Evolutionary conservation across 768 basidiomycete genomes (phyloP).

Genomic region (Trametes cinnabarina): DNA sequence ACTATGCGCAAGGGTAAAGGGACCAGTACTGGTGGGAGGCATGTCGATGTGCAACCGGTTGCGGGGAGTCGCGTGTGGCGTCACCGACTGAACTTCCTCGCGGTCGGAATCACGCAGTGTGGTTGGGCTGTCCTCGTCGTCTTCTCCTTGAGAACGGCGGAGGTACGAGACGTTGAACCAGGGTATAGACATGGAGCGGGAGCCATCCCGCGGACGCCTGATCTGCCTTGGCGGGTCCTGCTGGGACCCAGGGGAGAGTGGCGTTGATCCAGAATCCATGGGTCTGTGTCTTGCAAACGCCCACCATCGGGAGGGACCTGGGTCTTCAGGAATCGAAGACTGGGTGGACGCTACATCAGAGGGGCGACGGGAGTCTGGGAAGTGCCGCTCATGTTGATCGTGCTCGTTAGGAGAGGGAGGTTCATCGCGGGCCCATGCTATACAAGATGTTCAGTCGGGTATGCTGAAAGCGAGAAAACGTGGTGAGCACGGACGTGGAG

Average conservation of each 20-base stretch:
- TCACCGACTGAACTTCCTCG: constrained; percentile 1
- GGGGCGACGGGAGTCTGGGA: constrained; percentile 40
- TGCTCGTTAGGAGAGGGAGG: constrained; percentile 66
- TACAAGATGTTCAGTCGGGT: background rate
- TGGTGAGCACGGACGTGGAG: constrained; percentile 55
- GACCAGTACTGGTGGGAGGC: constrained; percentile 33
- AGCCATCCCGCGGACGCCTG: constrained; percentile 20
- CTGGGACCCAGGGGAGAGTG: constrained; percentile 15
- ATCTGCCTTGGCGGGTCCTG: constrained; percentile 4
- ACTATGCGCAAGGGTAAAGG: constrained; percentile 54
- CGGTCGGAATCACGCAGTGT: constrained; percentile 9
- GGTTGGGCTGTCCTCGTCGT: constrained; percentile 17
- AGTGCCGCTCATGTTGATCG: constrained; percentile 38
- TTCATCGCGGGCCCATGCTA: constrained; percentile 85
- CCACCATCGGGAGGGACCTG: constrained; percentile 59
- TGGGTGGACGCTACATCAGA: constrained; percentile 55
- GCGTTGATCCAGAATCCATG: constrained; percentile 20
- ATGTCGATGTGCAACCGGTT: constrained; percentile 31
- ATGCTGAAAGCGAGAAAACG: background rate
- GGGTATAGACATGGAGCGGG: constrained; percentile 42
- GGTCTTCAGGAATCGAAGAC: constrained; percentile 38
- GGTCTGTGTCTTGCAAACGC: constrained; percentile 63
- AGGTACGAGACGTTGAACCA: constrained; percentile 46
- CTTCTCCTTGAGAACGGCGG: constrained; percentile 32
- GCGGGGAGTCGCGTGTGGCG: constrained; percentile 2